These are phyloP conservation scores for Claviceps quebecensis DNA, from an alignment of 2,329 filamentous ascomycete genomes.

Conservation along the genomic window DNA sequence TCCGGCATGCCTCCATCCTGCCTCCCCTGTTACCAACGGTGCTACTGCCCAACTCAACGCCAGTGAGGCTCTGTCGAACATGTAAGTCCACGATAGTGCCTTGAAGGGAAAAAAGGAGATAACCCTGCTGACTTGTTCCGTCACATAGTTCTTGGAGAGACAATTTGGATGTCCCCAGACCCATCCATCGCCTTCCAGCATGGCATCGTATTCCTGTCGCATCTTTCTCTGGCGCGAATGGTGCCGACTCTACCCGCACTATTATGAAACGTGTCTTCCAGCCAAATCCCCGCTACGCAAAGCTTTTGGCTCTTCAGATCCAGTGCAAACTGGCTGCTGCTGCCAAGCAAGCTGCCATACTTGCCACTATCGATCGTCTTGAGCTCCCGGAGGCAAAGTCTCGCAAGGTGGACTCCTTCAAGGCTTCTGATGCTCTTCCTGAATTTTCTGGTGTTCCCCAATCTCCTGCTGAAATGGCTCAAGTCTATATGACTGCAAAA, in stretches of 20 bases:
- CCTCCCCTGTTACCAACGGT: background rate
- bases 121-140: background rate
- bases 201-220: slow-evolving; percentile 18
- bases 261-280: slow-evolving; percentile 21
- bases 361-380: background rate
- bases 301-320: background rate
- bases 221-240: slow-evolving; percentile 11
- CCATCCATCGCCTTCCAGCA: slow-evolving; percentile 13
- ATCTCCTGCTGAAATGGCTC: slow-evolving; percentile 5
- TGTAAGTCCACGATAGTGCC: background rate
- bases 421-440: background rate
- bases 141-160: slow-evolving; percentile 12
- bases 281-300: background rate
- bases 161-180: slow-evolving; percentile 9
- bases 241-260: slow-evolving; percentile 6
- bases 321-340: background rate
- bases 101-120: background rate
- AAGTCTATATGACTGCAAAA: slow-evolving; percentile 14
- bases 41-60: background rate
- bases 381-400: slow-evolving; percentile 6
- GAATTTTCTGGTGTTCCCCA: background rate
- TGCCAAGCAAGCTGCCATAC: background rate
- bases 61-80: background rate
- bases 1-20: slow-evolving; percentile 7
- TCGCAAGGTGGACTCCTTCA: background rate